Base-by-base conservation (phyloP, 225 moss, liverwort and hornwort genomes). In the Polytrichum formosum region DNA sequence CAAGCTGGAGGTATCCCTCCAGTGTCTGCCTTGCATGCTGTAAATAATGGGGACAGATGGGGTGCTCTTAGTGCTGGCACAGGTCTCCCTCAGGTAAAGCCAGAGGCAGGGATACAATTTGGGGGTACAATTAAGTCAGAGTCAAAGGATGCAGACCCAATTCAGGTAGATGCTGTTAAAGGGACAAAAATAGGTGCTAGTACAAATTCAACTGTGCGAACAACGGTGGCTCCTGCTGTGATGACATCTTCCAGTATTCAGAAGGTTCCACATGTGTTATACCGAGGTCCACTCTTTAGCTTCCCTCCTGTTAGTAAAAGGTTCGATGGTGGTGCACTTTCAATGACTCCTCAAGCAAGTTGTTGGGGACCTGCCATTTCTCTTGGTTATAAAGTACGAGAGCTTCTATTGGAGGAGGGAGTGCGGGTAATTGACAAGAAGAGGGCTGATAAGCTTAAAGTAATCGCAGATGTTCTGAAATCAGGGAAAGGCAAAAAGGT, bases 391-490 rank as follows among this genome's bases (percentile, higher is more conserved):
- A 92, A 91, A 83, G 94, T 98, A 5, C 79, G 98, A 59, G 92
- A 92, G 61, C 78, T 98, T 58, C 82, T 98, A 63, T 75, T 98
- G 68, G 90, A 98, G 79, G 98, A 98, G 76, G 98, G 98, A 69
- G 90, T 98, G 17, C 90, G 94, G 63, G 88, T 73, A 9, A 94
- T 98, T 60, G 94, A 98, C 70, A 92, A 81, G 73, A 92, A 86
- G 79, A 90, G 98, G 30, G 81, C 77, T 23, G 82, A 91, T 73
- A 94, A 83, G 65, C 85, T 94, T 56, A 83, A 78, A 62, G 81
- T 72, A 10, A 82, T 98, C 37, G 83, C 90, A 73, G 78, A 83
- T 35, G 63, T 92, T 74, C 70, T 91, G 54, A 77, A 67, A 46
- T 75, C 72, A 70, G 85, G 80, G 71, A 85, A 74, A 64, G 88